These are phyloP conservation scores for Conticribra guillardii DNA, from an alignment of 108 stramenopile genomes.

Conservation along the genomic window DNA sequence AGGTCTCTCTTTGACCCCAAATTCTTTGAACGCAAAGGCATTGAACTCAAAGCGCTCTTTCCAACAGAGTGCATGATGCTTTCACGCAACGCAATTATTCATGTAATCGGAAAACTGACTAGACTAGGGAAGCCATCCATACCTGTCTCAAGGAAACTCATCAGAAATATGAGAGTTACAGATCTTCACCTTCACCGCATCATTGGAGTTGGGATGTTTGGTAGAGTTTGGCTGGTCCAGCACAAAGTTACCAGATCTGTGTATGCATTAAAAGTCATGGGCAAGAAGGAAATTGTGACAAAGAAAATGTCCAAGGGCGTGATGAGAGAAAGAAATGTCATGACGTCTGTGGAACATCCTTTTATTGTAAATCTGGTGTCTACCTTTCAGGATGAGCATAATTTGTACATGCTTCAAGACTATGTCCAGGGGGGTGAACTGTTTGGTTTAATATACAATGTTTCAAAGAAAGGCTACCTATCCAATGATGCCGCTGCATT, in stretches of 20 bases:
- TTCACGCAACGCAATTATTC: constrained; percentile 30
- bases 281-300: constrained; percentile 72
- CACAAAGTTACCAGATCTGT: constrained; percentile 19
- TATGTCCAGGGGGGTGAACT: constrained; percentile 87
- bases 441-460: constrained; percentile 71
- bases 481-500: constrained; percentile 67
- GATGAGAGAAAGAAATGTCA: constrained; percentile 51
- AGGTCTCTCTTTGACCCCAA: constrained; percentile 33
- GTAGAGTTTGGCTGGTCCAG: constrained; percentile 85
- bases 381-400: constrained; percentile 65
- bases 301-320: constrained; percentile 52
- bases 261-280: constrained; percentile 69
- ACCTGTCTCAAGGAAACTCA: constrained; percentile 40
- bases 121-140: constrained; percentile 31
- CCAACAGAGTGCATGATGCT: constrained; percentile 41
- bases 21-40: constrained; percentile 25
- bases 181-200: constrained; percentile 58
- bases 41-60: constrained; percentile 32
- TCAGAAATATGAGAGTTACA: constrained; percentile 42
- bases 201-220: constrained; percentile 91
- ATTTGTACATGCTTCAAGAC: constrained; percentile 77
- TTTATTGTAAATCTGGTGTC: constrained; percentile 69
- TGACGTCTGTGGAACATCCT: constrained; percentile 65
- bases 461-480: constrained; percentile 56
- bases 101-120: constrained; percentile 40